Evolutionary conservation across 2,329 filamentous ascomycete genomes (phyloP).

Genomic region (Fusarium compactum): DNA sequence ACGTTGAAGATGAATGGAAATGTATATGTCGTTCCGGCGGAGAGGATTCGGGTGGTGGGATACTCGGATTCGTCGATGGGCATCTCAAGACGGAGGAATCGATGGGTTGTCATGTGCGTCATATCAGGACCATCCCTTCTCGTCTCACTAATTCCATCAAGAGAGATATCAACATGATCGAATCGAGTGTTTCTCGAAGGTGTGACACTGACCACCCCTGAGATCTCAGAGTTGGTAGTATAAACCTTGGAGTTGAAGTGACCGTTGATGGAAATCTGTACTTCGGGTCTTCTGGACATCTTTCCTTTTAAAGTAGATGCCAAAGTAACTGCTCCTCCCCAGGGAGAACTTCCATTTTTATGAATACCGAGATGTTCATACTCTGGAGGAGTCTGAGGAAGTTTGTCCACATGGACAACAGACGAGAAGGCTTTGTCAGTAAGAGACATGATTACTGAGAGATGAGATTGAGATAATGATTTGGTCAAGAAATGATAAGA

Average conservation of each 20-base stretch:
- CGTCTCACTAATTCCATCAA: conserved; percentile 35
- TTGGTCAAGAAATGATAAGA: neutral
- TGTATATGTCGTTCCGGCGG: conserved; percentile 31
- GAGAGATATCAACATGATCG: conserved; percentile 31
- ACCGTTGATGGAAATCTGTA: conserved; percentile 27
- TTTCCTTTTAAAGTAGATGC: conserved; percentile 19
- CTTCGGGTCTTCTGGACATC: conserved; percentile 24
- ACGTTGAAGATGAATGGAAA: conserved; percentile 44
- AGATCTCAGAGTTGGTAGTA: conserved; percentile 42
- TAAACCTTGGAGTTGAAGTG: conserved; percentile 45
- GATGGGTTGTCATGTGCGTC: conserved; percentile 36
- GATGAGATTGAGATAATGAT: neutral
- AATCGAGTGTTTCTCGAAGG: conserved; percentile 33
- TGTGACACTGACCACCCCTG: conserved; percentile 34
- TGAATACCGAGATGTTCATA: conserved; percentile 37
- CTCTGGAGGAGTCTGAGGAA: conserved; percentile 26
- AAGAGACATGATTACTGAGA: conserved; percentile 16
- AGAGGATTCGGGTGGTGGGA: conserved; percentile 27
- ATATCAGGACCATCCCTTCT: conserved; percentile 40
- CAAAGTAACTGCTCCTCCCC: conserved; percentile 24
- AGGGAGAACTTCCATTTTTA: conserved; percentile 15
- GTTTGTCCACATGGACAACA: conserved; percentile 26
- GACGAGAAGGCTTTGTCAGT: conserved; percentile 17
- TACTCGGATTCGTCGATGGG: conserved; percentile 32
- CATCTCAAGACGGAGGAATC: conserved; percentile 43